Conservation (phyloP, 805 yeast genomes). For the Hyphopichia homilentoma region DNA sequence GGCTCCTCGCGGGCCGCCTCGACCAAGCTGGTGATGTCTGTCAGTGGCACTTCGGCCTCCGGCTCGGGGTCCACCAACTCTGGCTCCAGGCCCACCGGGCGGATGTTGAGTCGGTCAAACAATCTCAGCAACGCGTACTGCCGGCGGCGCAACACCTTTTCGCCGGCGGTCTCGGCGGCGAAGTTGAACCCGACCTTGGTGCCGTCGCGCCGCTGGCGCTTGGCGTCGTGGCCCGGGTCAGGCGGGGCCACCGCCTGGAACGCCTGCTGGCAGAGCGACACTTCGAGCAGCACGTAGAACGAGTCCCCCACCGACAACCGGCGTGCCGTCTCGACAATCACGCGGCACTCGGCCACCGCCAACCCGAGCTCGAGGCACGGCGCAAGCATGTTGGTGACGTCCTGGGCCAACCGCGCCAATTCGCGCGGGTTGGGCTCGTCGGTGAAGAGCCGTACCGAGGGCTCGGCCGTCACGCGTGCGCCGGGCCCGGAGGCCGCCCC, state of each 20-base stretch:
- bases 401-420: conserved; percentile 74
- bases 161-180: conserved; percentile 49
- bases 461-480: conserved; percentile 24
- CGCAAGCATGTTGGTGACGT: conserved; percentile 58
- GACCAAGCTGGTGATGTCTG: conserved; percentile 11
- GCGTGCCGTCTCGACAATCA: conserved; percentile 52
- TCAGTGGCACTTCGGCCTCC: conserved; percentile 22
- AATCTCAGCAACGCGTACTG: conserved; percentile 54
- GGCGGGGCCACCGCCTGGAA: conserved; percentile 17
- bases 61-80: conserved; percentile 11
- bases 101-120: conserved; percentile 48
- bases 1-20: conserved; percentile 11
- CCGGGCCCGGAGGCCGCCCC: conserved; percentile 11
- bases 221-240: conserved; percentile 6
- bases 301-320: conserved; percentile 72
- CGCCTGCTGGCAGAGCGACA: conserved; percentile 47
- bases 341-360: conserved; percentile 52
- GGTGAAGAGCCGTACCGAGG: conserved; percentile 33
- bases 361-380: conserved; percentile 59
- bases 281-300: conserved; percentile 65
- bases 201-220: conserved; percentile 13
- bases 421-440: conserved; percentile 43
- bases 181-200: conserved; percentile 19
- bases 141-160: conserved; percentile 46
- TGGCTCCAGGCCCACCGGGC: conserved; percentile 13